phyloP scores from a whole-genome alignment of 345 rosid genomes.

The Viola odorata region DNA sequence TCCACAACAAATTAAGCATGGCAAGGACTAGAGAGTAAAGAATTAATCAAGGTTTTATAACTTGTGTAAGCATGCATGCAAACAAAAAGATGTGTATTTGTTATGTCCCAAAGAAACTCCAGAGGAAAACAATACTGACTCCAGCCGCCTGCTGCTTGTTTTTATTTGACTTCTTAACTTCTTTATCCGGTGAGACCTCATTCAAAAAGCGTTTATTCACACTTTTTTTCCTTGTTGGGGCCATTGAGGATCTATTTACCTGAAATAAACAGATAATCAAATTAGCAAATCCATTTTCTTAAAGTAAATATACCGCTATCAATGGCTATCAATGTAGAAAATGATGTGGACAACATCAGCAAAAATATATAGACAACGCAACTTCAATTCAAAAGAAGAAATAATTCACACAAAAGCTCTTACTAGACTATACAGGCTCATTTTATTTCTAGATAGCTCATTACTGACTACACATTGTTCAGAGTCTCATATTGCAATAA shows the following conservation, averaged over 20 bases:
- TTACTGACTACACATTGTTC: no score
- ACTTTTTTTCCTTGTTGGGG: conserved; percentile 75
- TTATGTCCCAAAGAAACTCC: no score
- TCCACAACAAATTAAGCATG: neutral
- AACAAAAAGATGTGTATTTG: neutral
- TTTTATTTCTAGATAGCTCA: no score
- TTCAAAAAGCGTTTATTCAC: conserved; percentile 60
- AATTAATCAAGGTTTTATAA: neutral
- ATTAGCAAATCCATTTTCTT: neutral
- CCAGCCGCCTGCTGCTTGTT: conserved; percentile 33
- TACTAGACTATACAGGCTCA: no score
- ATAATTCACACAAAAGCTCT: no score
- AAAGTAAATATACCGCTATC: no score
- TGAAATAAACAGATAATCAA: conserved; percentile 16
- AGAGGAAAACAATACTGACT: conserved; percentile 36
- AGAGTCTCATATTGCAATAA: no score
- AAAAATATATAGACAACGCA: neutral
- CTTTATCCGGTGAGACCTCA: conserved; percentile 66
- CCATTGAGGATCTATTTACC: conserved; percentile 42
- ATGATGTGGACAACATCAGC: neutral
- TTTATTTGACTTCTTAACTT: conserved; percentile 46
- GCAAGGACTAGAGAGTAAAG: neutral
- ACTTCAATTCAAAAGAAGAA: no score
- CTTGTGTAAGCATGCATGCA: neutral
- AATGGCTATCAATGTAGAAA: neutral